These are phyloP conservation scores for Ilyonectria robusta DNA, from an alignment of 2,329 filamentous ascomycete species.

Conservation along the genomic window DNA sequence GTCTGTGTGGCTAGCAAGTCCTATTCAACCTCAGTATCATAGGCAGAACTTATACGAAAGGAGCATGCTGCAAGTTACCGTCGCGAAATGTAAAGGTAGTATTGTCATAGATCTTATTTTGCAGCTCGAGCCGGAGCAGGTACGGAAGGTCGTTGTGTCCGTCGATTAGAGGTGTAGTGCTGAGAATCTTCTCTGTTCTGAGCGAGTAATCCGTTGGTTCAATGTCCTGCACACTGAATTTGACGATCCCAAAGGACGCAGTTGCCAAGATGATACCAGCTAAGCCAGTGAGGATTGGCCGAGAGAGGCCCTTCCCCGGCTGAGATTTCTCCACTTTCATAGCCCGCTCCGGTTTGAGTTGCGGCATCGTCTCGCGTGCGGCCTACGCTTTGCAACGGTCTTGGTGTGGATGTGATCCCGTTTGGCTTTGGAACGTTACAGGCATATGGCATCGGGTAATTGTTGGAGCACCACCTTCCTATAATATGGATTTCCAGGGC, in stretches of 20 bases:
- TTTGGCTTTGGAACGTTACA: background rate
- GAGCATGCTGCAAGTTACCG: background rate
- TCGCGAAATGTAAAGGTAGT: constrained; percentile 17
- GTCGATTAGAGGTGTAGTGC: constrained; percentile 30
- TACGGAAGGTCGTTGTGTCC: constrained; percentile 37
- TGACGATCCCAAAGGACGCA: background rate
- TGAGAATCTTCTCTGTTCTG: constrained; percentile 16
- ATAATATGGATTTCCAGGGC: background rate
- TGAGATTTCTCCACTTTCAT: background rate
- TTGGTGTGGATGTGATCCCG: background rate
- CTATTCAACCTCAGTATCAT: background rate
- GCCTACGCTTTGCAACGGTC: background rate
- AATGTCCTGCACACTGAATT: background rate
- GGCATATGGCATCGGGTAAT: background rate
- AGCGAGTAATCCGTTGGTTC: constrained; percentile 11
- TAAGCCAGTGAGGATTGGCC: background rate
- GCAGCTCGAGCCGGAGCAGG: constrained; percentile 30
- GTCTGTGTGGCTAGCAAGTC: constrained; percentile 30
- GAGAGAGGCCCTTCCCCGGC: background rate
- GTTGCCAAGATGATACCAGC: background rate
- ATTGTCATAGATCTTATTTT: constrained; percentile 32
- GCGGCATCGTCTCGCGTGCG: background rate
- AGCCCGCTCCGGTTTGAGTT: background rate
- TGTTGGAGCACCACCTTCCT: background rate
- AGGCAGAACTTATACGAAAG: background rate